Conservation (phyloP, 257 asterid species). For the Coffea canephora region DNA sequence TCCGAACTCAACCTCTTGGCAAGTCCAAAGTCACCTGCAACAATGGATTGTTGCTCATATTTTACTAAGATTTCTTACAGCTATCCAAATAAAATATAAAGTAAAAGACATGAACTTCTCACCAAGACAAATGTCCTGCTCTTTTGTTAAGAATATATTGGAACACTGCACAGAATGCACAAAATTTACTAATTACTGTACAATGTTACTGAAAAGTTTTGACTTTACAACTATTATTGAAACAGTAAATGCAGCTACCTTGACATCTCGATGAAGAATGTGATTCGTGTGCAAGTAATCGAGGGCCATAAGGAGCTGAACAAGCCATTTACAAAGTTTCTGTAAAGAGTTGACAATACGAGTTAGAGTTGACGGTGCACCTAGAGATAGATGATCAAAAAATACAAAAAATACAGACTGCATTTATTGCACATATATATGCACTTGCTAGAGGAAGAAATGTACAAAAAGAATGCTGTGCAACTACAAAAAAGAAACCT, state of each 20-base stretch:
- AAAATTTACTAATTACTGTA: constrained; percentile 15
- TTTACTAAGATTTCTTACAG: neutral
- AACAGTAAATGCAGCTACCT: constrained; percentile 45
- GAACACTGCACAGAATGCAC: constrained; percentile 68
- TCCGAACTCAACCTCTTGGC: constrained; percentile 85
- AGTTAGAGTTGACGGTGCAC: constrained; percentile 21
- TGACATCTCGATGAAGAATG: constrained; percentile 95
- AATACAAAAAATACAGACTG: neutral
- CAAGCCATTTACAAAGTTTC: constrained; percentile 90
- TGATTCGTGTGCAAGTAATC: constrained; percentile 81
- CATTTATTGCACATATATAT: neutral
- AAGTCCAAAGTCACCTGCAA: constrained; percentile 92
- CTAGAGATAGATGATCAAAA: neutral
- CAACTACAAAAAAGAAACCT: constrained; percentile 37
- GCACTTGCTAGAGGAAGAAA: neutral
- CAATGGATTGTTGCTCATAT: neutral
- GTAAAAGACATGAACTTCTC: constrained; percentile 23
- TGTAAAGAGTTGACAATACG: constrained; percentile 29
- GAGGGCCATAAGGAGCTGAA: constrained; percentile 87
- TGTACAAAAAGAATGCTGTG: neutral
- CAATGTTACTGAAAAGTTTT: neutral
- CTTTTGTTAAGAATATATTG: constrained; percentile 82
- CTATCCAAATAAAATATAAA: constrained; percentile 5
- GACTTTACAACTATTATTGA: neutral
- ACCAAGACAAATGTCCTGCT: constrained; percentile 88